phyloP scores from a whole-genome alignment of 1,284 basidiomycete genomes.

The Rhizoctonia solani region DNA sequence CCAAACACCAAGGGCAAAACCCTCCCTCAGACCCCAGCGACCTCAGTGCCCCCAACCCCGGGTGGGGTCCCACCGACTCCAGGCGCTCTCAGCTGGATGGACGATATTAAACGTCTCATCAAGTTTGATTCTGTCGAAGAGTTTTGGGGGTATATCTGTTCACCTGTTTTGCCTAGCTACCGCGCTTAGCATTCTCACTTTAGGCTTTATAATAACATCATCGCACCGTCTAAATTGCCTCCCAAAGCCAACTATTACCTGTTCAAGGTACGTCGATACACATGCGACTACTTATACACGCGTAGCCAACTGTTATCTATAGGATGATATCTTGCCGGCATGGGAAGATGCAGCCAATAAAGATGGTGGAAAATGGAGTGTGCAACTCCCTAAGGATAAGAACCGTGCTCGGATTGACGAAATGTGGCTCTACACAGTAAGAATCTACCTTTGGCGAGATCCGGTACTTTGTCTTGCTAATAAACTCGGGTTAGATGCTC shows the following conservation, averaged over 20 bases:
- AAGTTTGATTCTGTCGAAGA: constrained; percentile 94
- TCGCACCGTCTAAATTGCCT: constrained; percentile 92
- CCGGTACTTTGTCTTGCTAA: background rate
- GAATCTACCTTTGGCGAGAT: constrained; percentile 41
- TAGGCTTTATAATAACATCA: constrained; percentile 96
- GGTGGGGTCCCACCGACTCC: constrained; percentile 47
- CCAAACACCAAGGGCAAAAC: constrained; percentile 82
- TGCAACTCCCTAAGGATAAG: constrained; percentile 96
- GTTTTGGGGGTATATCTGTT: constrained; percentile 90
- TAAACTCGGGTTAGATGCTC: constrained; percentile 70
- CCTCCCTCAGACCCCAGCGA: constrained; percentile 81
- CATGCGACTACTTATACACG: background rate
- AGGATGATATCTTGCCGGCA: constrained; percentile 94
- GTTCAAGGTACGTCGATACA: constrained; percentile 73
- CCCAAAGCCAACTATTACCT: constrained; percentile 98
- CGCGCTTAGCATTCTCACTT: constrained; percentile 28
- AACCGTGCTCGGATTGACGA: constrained; percentile 83
- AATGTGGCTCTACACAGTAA: constrained; percentile 97
- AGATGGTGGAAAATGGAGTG: constrained; percentile 97
- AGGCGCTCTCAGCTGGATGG: constrained; percentile 89
- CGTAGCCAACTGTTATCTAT: constrained; percentile 13
- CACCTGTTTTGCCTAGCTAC: constrained; percentile 35
- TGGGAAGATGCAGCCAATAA: constrained; percentile 98
- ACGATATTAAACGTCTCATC: constrained; percentile 93
- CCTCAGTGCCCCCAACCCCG: constrained; percentile 68